Evolutionary conservation across 176 grass and related monocot species (phyloP).

Genomic region (Oryza nivara): DNA sequence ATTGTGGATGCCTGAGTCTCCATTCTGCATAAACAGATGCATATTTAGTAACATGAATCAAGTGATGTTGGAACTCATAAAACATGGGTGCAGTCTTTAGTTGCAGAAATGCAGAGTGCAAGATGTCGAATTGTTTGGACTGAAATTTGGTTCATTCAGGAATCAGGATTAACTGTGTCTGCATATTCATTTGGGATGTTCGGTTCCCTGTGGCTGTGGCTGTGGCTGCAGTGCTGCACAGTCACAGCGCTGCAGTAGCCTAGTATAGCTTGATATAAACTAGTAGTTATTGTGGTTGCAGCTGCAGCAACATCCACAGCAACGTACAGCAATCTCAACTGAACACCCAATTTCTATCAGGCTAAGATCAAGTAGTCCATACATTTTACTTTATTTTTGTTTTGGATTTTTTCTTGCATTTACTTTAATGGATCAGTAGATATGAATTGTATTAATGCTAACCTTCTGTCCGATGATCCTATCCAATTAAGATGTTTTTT

Average conservation of each 20-base stretch:
- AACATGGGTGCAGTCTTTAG: too few relatives aligned
- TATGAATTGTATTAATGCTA: background rate
- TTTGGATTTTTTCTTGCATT: background rate
- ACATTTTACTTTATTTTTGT: background rate
- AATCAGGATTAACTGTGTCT: background rate
- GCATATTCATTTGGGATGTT: background rate
- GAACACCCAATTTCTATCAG: background rate
- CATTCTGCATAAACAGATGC: constrained; percentile 25
- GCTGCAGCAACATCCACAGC: too few relatives aligned
- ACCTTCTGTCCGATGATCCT: background rate
- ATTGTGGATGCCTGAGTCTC: constrained; percentile 15
- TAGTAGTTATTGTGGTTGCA: too few relatives aligned
- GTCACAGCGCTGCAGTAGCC: too few relatives aligned
- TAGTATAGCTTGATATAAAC: too few relatives aligned
- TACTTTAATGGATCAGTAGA: background rate
- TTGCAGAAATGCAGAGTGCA: too few relatives aligned
- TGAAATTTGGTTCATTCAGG: background rate
- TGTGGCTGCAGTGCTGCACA: too few relatives aligned
- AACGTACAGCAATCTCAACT: too few relatives aligned
- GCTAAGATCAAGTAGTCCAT: background rate
- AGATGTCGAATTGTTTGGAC: background rate
- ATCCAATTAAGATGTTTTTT: background rate
- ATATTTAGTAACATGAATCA: background rate
- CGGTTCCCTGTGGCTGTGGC: too few relatives aligned
- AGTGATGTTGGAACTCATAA: background rate